phyloP scores from a whole-genome alignment of 2,329 filamentous ascomycete genomes.

The Aspergillus persii region DNA sequence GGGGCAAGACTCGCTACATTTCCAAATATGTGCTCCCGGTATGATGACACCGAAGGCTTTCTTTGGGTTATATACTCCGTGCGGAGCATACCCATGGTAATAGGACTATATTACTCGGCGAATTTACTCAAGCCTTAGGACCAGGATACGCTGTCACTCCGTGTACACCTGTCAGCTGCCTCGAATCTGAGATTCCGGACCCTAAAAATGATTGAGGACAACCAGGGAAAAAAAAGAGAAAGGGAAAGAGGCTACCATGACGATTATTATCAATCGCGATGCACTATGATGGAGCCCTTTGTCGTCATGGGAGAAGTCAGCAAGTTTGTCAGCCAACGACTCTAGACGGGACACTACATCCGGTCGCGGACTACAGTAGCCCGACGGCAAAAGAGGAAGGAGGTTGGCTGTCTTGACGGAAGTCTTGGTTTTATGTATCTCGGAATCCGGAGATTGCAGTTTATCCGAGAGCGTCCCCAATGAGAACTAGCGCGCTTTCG shows the following conservation, averaged over 20 bases:
- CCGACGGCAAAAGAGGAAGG: constrained; percentile 24
- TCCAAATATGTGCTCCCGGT: constrained; percentile 35
- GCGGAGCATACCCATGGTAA: constrained; percentile 1
- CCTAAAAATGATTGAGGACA: background rate
- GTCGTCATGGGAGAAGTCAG: constrained; percentile 13
- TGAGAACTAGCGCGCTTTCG: constrained; percentile 16
- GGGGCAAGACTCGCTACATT: constrained; percentile 29
- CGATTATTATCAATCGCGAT: constrained; percentile 10
- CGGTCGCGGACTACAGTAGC: constrained; percentile 31
- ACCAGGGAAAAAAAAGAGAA: background rate
- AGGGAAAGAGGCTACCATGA: background rate
- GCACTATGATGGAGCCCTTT: constrained; percentile 13
- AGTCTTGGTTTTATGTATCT: constrained; percentile 10
- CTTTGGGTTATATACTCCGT: constrained; percentile 10
- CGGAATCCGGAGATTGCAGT: constrained; percentile 10
- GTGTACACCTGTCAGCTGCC: background rate
- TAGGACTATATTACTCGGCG: background rate
- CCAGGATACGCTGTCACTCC: background rate
- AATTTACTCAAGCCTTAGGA: background rate
- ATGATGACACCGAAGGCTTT: constrained; percentile 18
- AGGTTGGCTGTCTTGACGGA: constrained; percentile 14
- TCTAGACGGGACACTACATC: constrained; percentile 8
- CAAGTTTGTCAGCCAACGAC: constrained; percentile 18
- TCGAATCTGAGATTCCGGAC: background rate
- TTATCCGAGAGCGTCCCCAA: constrained; percentile 7